A percentile compares a stretch with the other conserved stretches of the same genome.
Evolutionary conservation across 2,329 filamentous ascomycete genomes (phyloP).

Genomic region (Pestalotiopsis sp.): DNA sequence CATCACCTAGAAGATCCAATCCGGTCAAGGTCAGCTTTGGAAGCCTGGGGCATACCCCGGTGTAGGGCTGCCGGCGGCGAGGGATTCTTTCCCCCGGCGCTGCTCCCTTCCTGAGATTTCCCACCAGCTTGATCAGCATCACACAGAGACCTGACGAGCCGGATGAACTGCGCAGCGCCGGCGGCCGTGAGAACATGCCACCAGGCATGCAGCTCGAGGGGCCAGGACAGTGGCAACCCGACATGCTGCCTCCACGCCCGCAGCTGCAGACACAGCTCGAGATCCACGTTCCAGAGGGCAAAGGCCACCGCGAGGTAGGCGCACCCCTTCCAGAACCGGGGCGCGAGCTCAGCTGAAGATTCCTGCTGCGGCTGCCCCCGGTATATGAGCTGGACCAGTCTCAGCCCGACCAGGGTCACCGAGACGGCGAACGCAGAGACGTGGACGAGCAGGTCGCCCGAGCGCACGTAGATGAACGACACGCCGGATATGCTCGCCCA

Average conservation of each 20-base stretch:
- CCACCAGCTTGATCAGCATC: background rate
- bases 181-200: conserved; percentile 63
- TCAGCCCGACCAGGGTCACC: conserved; percentile 31
- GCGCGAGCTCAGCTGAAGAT: conserved; percentile 26
- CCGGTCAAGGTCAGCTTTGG: background rate
- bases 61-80: background rate
- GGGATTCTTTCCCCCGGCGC: background rate
- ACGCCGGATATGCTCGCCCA: conserved; percentile 41
- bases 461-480: conserved; percentile 41
- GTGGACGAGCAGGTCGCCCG: conserved; percentile 44
- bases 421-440: conserved; percentile 36
- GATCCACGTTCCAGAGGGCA: conserved; percentile 57
- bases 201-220: conserved; percentile 63
- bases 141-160: conserved; percentile 24
- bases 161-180: conserved; percentile 45
- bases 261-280: conserved; percentile 50
- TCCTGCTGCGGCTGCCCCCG: conserved; percentile 29
- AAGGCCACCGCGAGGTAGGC: conserved; percentile 44
- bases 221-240: conserved; percentile 55
- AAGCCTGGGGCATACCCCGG: background rate
- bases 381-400: conserved; percentile 36
- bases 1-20: background rate
- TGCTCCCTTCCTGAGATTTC: background rate
- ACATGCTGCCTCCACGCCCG: conserved; percentile 42
- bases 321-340: conserved; percentile 28